Conservation (phyloP, 2,329 filamentous ascomycete genomes). For the Ascochyta koolunga region DNA sequence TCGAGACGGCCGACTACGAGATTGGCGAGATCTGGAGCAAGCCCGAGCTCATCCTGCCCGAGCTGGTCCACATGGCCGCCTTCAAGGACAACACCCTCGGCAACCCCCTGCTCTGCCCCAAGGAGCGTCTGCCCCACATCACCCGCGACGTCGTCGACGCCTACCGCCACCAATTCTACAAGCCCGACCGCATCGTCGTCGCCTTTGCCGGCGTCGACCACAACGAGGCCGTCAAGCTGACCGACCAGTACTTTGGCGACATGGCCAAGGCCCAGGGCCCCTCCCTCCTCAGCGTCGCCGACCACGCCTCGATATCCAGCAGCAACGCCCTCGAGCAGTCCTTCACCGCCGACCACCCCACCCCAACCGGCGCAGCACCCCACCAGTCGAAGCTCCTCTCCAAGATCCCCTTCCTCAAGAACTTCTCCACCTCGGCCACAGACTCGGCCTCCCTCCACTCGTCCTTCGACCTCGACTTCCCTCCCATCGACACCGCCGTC, state of each 20-base stretch:
- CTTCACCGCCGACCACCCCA: constrained; percentile 45
- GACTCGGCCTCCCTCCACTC: constrained; percentile 61
- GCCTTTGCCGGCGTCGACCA: constrained; percentile 94
- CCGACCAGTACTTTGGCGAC: constrained; percentile 87
- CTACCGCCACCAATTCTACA: constrained; percentile 84
- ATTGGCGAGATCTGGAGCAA: constrained; percentile 98
- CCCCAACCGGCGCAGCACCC: constrained; percentile 48
- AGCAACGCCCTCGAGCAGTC: constrained; percentile 54
- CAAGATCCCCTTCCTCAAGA: constrained; percentile 89
- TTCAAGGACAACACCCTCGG: constrained; percentile 96
- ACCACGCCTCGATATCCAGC: constrained; percentile 22
- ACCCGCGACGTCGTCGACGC: constrained; percentile 73
- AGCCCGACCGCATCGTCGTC: constrained; percentile 88
- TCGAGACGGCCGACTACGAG: constrained; percentile 92
- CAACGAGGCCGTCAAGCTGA: constrained; percentile 75
- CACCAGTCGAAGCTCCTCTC: constrained; percentile 73
- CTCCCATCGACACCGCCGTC: constrained; percentile 62
- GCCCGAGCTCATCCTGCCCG: constrained; percentile 92
- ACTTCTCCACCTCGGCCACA: constrained; percentile 76
- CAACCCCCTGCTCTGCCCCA: constrained; percentile 88
- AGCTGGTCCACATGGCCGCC: constrained; percentile 92
- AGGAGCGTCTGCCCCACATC: constrained; percentile 79
- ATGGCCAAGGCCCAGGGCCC: constrained; percentile 69
- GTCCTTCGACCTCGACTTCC: constrained; percentile 56
- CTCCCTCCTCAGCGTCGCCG: constrained; percentile 43